Evolutionary conservation across 345 rosid species (phyloP).

Genomic region (Aurinia saxatilis): DNA sequence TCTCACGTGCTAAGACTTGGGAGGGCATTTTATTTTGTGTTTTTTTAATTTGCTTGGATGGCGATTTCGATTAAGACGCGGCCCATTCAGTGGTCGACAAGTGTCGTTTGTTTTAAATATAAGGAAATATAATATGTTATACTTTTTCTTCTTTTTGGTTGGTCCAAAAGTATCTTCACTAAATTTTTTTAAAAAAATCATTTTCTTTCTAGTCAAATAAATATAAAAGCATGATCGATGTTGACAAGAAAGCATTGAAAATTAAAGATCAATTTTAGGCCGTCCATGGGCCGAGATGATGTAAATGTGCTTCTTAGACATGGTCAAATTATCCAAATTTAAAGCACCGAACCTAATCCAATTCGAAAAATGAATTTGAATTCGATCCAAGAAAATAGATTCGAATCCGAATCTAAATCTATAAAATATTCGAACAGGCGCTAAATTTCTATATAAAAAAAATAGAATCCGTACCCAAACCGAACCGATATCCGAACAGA

Average conservation of each 20-base stretch:
- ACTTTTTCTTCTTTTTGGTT: constrained; percentile 3
- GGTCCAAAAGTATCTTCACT: constrained; percentile 17
- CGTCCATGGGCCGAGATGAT: neutral
- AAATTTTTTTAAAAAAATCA: constrained; percentile 3
- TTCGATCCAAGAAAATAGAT: too few species aligned
- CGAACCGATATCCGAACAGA: too few species aligned
- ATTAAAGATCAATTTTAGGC: neutral
- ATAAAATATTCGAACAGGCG: too few species aligned
- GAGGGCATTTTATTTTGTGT: neutral
- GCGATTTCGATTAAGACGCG: constrained; percentile 28
- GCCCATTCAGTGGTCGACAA: constrained; percentile 18
- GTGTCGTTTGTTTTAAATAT: neutral
- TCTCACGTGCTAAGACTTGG: constrained; percentile 23
- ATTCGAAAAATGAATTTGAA: too few species aligned
- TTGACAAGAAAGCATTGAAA: neutral
- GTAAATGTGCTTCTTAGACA: too few species aligned
- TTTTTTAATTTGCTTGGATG: constrained; percentile 7
- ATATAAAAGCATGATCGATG: constrained; percentile 10
- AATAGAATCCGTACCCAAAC: too few species aligned
- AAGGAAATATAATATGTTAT: neutral
- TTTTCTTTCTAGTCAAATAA: constrained; percentile 11
- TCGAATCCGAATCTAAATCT: too few species aligned
- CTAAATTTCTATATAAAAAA: too few species aligned
- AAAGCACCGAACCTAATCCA: too few species aligned
- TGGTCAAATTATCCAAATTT: too few species aligned